Evolutionary conservation across 2,329 filamentous ascomycete genomes (phyloP).

Genomic region (Neocatenulostroma microsporum): DNA sequence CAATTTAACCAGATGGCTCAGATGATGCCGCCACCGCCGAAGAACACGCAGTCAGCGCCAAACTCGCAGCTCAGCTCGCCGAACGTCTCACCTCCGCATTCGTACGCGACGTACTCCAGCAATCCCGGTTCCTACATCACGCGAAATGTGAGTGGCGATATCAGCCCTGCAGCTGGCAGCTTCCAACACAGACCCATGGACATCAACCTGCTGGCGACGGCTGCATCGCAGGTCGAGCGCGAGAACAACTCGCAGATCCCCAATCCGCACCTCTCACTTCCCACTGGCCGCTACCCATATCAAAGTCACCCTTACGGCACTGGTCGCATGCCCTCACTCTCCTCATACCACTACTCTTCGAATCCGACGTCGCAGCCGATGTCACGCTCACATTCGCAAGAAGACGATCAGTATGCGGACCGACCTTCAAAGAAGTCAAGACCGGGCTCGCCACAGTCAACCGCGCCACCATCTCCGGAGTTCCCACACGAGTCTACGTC

Average conservation of each 20-base stretch:
- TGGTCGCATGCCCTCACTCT: constrained; percentile 64
- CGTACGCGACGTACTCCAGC: constrained; percentile 58
- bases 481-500: constrained; percentile 95
- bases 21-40: constrained; percentile 71
- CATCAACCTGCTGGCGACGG: constrained; percentile 62
- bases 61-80: constrained; percentile 79
- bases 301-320: constrained; percentile 46
- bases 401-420: constrained; percentile 71
- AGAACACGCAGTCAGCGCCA: constrained; percentile 79
- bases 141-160: constrained; percentile 44
- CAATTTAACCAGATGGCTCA: constrained; percentile 20
- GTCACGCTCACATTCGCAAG: constrained; percentile 78
- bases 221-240: constrained; percentile 59
- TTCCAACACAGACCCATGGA: constrained; percentile 45
- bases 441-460: constrained; percentile 90
- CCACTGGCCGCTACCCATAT: constrained; percentile 29
- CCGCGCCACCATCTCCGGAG: constrained; percentile 88
- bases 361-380: constrained; percentile 60
- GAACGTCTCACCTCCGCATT: constrained; percentile 91
- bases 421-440: constrained; percentile 78
- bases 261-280: constrained; percentile 31
- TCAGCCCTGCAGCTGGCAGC: constrained; percentile 38
- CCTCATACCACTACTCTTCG: constrained; percentile 59
- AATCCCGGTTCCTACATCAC: constrained; percentile 52
- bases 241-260: constrained; percentile 44